Base-by-base conservation (phyloP, 75 land plant genomes). In the Pinus taeda region DNA sequence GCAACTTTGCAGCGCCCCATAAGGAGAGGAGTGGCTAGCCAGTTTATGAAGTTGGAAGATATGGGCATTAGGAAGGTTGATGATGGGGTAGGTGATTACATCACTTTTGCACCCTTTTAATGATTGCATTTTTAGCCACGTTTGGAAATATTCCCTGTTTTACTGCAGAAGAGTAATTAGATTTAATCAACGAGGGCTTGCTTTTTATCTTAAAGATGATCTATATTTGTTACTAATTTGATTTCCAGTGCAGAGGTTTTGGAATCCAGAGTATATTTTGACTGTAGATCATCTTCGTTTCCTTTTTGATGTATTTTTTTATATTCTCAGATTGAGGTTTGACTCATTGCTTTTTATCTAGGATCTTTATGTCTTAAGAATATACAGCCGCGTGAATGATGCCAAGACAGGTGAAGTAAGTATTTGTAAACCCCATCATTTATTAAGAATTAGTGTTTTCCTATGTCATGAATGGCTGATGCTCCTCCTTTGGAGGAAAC, bases 331-430 rank as follows among this genome's bases (percentile, higher is more conserved):
- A 14, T 45, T 45, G 53, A 45, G 53, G 53, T 17, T 20, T 69
- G 71, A 69, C 22, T 69, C 21, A 5, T 42, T 39, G 53, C 17
- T 58, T 74, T 49, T 21, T 55, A 45, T 62, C 2, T 78, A 96
- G 98, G 97, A 85, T 77, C 24, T 96, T 7, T 96, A 93, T 83
- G 90, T 93, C 45, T 74, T 96, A 36, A 81, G 83, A 74, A 85
- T 96, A 60, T 96, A 85, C 75, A 92, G 81, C 74, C 90, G 90
- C 18, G 45, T 96, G 83, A 94, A 96, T 80, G 86, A 90, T 77
- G 58, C 85, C 77, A 90, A 85, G 62, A 96, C 85, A 74, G 98
- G 98, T 76, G 93, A 96, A 79, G 98, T 96, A 88, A 60, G 80
- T 82, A 37, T 18, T 37, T 64, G 7, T 3, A 30, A 22, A 57